Percentiles rank a stretch among this genome's conserved stretches.
These are phyloP conservation scores for Magnaporthiopsis poae DNA, from an alignment of 2,329 filamentous ascomycete genomes.

Conservation along the genomic window DNA sequence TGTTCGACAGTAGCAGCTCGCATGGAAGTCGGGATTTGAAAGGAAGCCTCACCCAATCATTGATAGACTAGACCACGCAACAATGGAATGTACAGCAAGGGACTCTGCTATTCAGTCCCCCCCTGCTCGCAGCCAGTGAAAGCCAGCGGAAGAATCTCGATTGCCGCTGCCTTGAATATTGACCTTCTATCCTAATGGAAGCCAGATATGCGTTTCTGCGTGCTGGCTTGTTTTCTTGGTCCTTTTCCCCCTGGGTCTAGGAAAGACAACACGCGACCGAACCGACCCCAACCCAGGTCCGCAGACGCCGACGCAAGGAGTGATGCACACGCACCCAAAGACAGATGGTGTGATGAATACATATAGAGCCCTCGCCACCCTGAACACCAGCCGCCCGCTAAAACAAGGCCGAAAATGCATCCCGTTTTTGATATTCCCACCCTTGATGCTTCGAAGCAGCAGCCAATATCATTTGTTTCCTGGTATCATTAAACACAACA, in stretches of 20 bases:
- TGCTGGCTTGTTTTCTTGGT: neutral
- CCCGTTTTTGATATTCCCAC: neutral
- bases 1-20: too few relatives aligned
- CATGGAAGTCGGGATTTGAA: too few relatives aligned
- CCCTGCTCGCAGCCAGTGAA: neutral
- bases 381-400: neutral
- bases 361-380: neutral
- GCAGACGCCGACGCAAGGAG: neutral
- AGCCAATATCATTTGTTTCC: neutral
- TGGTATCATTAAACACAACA: neutral
- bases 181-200: slow-evolving; percentile 1
- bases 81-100: too few relatives aligned
- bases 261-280: neutral
- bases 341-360: neutral
- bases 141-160: neutral
- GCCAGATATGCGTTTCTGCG: neutral
- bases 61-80: too few relatives aligned
- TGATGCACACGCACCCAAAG: neutral
- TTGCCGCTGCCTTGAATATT: neutral
- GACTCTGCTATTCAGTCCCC: neutral
- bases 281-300: too few relatives aligned
- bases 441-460: too few relatives aligned
- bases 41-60: too few relatives aligned
- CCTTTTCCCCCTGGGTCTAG: too few relatives aligned
- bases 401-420: neutral